Conservation (phyloP, 2,329 filamentous ascomycete genomes). For the Aspergillus aculeatinus region DNA sequence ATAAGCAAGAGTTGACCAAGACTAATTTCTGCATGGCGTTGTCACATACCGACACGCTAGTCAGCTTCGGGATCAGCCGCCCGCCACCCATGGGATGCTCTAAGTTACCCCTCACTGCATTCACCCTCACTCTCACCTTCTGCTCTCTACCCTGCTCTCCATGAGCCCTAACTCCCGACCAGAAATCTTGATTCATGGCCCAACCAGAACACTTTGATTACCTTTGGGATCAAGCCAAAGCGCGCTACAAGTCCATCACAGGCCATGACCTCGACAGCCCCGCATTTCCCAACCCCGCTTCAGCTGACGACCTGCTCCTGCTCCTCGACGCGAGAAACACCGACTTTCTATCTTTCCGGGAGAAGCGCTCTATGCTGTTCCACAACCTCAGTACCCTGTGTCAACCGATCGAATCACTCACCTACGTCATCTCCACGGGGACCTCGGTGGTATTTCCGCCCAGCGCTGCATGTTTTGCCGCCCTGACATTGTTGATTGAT, state of each 20-base stretch:
- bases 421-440: neutral
- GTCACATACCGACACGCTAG: too few species aligned
- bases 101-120: too few species aligned
- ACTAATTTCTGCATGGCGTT: too few species aligned
- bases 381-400: neutral
- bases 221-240: neutral
- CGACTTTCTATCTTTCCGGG: neutral
- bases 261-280: neutral
- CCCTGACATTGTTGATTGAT: neutral
- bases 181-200: neutral
- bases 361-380: neutral
- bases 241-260: neutral
- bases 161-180: neutral
- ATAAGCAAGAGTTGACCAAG: too few species aligned
- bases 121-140: too few species aligned
- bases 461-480: neutral
- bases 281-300: neutral
- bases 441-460: neutral
- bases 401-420: neutral
- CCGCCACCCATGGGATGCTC: too few species aligned
- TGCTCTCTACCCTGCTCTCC: too few species aligned
- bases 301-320: neutral
- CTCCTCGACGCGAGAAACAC: neutral
- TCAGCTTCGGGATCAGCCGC: too few species aligned
- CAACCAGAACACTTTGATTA: neutral